Evolutionary conservation across 129 eudicot genomes (phyloP).

Genomic region (Erigeron canadensis): DNA sequence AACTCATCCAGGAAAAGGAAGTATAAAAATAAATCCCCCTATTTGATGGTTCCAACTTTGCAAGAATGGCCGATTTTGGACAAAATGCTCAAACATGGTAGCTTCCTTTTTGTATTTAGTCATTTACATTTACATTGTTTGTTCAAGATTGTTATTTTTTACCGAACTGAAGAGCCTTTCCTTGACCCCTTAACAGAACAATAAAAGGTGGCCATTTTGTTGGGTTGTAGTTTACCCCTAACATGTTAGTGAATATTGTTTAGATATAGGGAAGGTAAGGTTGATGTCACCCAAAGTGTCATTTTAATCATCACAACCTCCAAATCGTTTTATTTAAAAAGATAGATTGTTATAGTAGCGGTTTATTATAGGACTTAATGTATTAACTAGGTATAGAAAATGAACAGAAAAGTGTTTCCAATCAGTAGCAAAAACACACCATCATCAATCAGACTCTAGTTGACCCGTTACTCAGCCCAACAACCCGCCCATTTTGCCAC

Average conservation of each 20-base stretch:
- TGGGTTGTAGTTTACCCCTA: background rate
- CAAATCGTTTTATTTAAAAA: background rate
- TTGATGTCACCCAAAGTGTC: background rate
- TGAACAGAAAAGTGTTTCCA: background rate
- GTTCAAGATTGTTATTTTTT: background rate
- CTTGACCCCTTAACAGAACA: slow-evolving; percentile 4
- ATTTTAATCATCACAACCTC: background rate
- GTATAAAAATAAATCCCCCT: background rate
- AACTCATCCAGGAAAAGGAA: background rate
- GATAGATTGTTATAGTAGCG: background rate
- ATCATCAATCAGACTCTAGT: background rate
- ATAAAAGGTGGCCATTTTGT: background rate
- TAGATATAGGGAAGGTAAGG: background rate
- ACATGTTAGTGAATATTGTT: background rate
- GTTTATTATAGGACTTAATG: background rate
- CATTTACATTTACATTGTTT: background rate
- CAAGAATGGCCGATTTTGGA: background rate
- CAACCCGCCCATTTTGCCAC: background rate
- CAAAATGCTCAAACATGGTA: background rate
- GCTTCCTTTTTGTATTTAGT: slow-evolving; percentile 2
- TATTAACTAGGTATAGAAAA: background rate
- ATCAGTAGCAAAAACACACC: background rate
- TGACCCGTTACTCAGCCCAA: background rate
- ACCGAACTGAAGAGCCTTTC: background rate
- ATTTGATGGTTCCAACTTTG: background rate